Conservation (phyloP, 1,284 basidiomycete genomes). For the Quambalaria eucalypti region DNA sequence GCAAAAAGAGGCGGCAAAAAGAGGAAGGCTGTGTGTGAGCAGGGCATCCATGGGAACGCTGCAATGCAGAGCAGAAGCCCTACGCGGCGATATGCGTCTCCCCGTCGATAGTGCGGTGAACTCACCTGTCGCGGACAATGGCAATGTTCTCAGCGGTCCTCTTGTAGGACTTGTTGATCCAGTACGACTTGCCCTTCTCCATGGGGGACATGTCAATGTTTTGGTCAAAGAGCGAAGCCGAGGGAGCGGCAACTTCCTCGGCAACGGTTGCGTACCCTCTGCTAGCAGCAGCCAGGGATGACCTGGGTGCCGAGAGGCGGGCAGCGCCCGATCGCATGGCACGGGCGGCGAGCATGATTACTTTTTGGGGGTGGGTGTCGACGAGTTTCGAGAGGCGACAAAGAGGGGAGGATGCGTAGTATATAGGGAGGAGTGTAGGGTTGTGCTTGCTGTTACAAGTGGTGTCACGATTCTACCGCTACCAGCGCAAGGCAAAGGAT, state of each 20-base stretch:
- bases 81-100: neutral
- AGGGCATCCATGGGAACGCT: too few species aligned
- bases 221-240: slow-evolving; percentile 34
- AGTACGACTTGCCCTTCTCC: slow-evolving; percentile 45
- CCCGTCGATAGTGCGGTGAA: neutral
- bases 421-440: too few species aligned
- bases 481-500: too few species aligned
- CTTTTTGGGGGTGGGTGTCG: too few species aligned
- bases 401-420: too few species aligned
- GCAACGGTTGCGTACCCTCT: slow-evolving; percentile 39
- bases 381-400: too few species aligned
- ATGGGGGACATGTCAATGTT: slow-evolving; percentile 45
- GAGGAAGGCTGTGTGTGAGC: slow-evolving; percentile 7
- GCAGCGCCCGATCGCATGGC: neutral
- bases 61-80: neutral
- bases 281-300: neutral
- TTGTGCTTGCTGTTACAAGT: too few species aligned
- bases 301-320: neutral
- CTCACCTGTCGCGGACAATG: slow-evolving; percentile 41
- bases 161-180: slow-evolving; percentile 46
- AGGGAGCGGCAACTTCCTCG: slow-evolving; percentile 38
- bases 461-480: too few species aligned
- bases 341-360: neutral
- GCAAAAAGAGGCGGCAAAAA: slow-evolving; percentile 2
- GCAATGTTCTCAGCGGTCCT: slow-evolving; percentile 45